Evolutionary conservation across 768 basidiomycete genomes (phyloP), one percentile per base, ranked within the genome.

Genomic region (Panaeolus papilionaceus): DNA sequence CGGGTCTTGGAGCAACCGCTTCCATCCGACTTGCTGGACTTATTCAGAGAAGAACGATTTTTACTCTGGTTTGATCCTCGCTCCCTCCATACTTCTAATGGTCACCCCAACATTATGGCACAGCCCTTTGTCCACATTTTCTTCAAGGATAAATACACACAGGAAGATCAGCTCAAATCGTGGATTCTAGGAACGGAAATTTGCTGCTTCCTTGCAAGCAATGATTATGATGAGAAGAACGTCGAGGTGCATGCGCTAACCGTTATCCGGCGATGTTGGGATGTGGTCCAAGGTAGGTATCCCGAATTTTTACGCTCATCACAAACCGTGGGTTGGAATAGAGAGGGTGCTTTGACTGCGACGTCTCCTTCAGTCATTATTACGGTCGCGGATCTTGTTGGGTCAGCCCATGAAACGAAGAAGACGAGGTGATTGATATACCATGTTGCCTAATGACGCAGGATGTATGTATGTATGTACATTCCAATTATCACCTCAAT

Each of bases 131-230:
- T 87, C 2, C 80, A 81, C 67, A 80, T 88, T 47, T 81, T 81
- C 70, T 77, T 91, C 67, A 89, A 84, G 68, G 83, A 86, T 37
- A 83, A 83, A 6, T 84, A 88, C 65, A 72, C 74, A 26, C 65
- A 79, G 3, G 68, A 73, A 14, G 88, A 89, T 72, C 85, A 87
- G 67, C 79, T 89, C 44, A 84, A 84, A 66, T 88, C 86, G 2
- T 91, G 90, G 89, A 68, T 80, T 9, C 80, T 82, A 63, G 84
- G 82, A 0, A 74, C 73, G 2, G 83, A 85, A 64, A 70, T 80
- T 18, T 80, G 79, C 63, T 72, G 72, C 18, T 18, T n/a, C 33
- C 58, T 62, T 12, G 61, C 61, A 16, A 39, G 38, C 7, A 6
- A 51, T 38, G 14, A n/a, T n/a, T n/a, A n/a, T n/a, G n/a, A 58